Base-by-base conservation (phyloP, 495 filamentous ascomycete genomes). In the Coniosporium apollinis region DNA sequence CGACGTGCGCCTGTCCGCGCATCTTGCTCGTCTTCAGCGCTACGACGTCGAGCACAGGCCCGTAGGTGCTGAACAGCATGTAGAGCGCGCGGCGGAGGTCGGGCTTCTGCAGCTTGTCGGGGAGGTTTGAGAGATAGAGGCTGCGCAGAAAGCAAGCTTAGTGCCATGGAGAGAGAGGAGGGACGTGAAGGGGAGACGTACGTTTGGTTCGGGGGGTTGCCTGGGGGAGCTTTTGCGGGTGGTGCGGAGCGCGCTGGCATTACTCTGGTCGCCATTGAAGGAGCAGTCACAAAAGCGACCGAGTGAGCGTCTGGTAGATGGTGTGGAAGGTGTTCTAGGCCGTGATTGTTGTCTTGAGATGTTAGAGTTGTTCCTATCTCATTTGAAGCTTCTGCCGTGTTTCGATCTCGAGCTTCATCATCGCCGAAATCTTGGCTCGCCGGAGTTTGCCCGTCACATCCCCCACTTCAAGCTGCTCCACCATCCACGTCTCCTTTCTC, bases 1-100 rank as follows among this genome's bases (percentile, higher is more conserved):
- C 81, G 30, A 99, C 64, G 50, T 94, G 86, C 34, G 89, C 91
- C 55, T 96, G 89, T 2, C 89, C 89, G 22, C 91, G 79, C 79
- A 93, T 86, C 58, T 84, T 85, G 47, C 62, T 62, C 0, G 81
- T 89, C 57, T 82, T 85, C 48, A 94, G 64, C 21, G 82, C 79
- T 21, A 92, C 79, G n/a, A 99, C 75, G 50, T 96, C 89, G 32
- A 99, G 70, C 10, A 99, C 80, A 6, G 82, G 73, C 15, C 91
- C 91, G 53, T 94, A 87, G 19, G 84, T 93, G 8, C 81, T 78
- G 50, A 96, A 99, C 11, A 96, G 72, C 46, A 79, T 82, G 59
- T 96, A 96, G 5, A 99, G 72, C 9, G 75, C 73, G 6, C 79
- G 74, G 28, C 80, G 70, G 9, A 96, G 62, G 50, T 94, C 83